These are phyloP conservation scores for Calamus simplicifolius DNA, from an alignment of 176 grass and related monocot genomes.

Conservation along the genomic window DNA sequence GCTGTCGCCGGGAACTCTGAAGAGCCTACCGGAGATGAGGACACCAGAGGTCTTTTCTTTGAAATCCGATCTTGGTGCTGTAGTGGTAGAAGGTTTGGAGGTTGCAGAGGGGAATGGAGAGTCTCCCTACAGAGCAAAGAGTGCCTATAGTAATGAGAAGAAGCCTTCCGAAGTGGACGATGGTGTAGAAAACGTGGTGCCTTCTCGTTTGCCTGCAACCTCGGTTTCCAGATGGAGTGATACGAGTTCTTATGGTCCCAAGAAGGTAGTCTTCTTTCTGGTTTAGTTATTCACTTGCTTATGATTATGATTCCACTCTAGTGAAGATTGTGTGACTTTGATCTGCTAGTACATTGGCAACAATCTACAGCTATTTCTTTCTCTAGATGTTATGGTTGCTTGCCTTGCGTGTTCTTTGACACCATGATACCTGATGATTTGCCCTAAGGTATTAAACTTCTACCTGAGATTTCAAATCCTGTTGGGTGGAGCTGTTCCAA, in stretches of 20 bases:
- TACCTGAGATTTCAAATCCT: too few species aligned
- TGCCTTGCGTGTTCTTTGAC: too few species aligned
- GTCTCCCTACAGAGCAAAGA: constrained; percentile 67
- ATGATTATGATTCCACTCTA: too few species aligned
- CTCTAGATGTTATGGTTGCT: too few species aligned
- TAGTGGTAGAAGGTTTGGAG: constrained; percentile 11
- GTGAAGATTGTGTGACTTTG: too few species aligned
- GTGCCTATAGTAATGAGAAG: constrained; percentile 14
- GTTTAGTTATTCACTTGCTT: not conserved
- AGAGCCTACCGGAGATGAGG: not conserved
- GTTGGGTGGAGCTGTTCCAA: too few species aligned
- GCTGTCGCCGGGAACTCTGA: constrained; percentile 9
- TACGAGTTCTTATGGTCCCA: constrained; percentile 74
- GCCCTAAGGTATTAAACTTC: too few species aligned
- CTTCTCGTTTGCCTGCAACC: constrained; percentile 9
- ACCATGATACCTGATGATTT: too few species aligned
- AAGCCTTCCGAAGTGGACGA: constrained; percentile 11
- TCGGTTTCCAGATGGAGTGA: constrained; percentile 60
- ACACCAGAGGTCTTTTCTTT: constrained; percentile 27
- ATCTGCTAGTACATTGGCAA: too few species aligned
- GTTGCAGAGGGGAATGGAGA: constrained; percentile 34
- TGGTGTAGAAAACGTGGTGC: constrained; percentile 6
- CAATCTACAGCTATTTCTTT: too few species aligned
- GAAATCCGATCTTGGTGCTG: constrained; percentile 19
- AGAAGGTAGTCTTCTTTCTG: constrained; percentile 56